phyloP scores from a whole-genome alignment of 371 early-diverging fungal genomes.

The Rhizopus stolonifer region DNA sequence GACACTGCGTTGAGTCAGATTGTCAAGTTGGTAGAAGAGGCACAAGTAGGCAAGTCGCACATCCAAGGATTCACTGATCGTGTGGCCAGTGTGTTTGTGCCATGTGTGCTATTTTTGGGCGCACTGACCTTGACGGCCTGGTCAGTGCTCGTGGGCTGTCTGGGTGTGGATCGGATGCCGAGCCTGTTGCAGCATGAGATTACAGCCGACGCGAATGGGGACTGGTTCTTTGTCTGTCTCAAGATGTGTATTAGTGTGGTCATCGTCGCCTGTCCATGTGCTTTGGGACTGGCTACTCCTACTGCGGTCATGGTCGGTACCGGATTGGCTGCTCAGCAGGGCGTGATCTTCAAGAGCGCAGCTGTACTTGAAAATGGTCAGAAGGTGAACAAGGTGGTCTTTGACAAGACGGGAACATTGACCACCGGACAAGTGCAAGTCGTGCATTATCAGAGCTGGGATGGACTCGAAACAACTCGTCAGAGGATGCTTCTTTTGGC shows the following conservation, averaged over 20 bases:
- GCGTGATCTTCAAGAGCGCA: constrained; percentile 88
- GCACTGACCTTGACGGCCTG: constrained; percentile 77
- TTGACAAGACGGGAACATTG: constrained; percentile 97
- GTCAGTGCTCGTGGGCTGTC: constrained; percentile 57
- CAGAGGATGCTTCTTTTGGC: constrained; percentile 30
- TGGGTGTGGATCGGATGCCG: constrained; percentile 54
- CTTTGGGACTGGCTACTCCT: constrained; percentile 93
- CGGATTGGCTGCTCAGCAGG: constrained; percentile 90
- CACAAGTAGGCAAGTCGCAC: constrained; percentile 84
- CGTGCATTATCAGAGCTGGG: constrained; percentile 39
- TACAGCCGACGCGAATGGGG: constrained; percentile 54
- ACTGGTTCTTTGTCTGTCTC: constrained; percentile 79
- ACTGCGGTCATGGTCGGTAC: constrained; percentile 99
- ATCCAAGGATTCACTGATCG: constrained; percentile 83
- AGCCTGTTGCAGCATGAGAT: constrained; percentile 53
- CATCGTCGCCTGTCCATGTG: constrained; percentile 97
- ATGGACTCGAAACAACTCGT: constrained; percentile 6
- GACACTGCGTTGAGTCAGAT: constrained; percentile 87
- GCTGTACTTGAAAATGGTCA: constrained; percentile 81
- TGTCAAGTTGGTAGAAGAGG: constrained; percentile 86
- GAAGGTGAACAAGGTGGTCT: constrained; percentile 80
- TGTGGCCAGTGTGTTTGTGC: constrained; percentile 91
- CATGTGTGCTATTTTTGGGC: constrained; percentile 74
- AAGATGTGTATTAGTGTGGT: constrained; percentile 92
- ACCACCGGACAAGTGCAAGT: constrained; percentile 85